Evolutionary conservation across 2,329 filamentous ascomycete species (phyloP), one percentile per base, ranked within the genome.

Genomic region (Exophiala alcalophila): DNA sequence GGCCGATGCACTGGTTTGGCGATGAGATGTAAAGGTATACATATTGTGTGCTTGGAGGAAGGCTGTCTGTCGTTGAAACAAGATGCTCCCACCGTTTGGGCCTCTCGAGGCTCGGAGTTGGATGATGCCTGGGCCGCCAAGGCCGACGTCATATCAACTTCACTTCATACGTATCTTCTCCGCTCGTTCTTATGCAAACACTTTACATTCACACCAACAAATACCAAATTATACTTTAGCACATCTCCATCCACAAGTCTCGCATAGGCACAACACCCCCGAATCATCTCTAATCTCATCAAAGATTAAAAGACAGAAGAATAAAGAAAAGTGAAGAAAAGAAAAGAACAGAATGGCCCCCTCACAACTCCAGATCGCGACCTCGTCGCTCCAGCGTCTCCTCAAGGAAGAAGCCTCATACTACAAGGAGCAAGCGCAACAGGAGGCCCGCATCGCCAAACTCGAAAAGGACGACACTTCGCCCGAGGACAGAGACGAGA

Each of bases 331-430:
- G n/a, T n/a, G n/a, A n/a, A n/a, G n/a, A n/a, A n/a, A n/a, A n/a
- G n/a, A n/a, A 27, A 12, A 14, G 14, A 11, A 21, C 26, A 44
- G 26, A 15, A 54, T 54, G 47, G 44, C 54, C 8, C 54, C 52
- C 4, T 55, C 52, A n/a, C 54, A 57, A 21, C 24, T 54, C 16
- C 43, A 53, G 23, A 92, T 96, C 61, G 81, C 84, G 30, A 92
- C 86, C 16, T 79, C 83, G 49, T 81, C 87, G 14, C 80, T 97
- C 55, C 74, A 78, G 57, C 87, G 92, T 46, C 78, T 97, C 33
- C 79, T 95, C 54, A 96, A 94, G 67, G 92, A 98, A 66, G 87
- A 96, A 65, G 73, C 77, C 26, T 91, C 83, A 58, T 97, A 98
- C 70, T 84, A 90, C 72, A 84, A 84, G 61, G 92, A 98, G 65